Evolutionary conservation across 352 stramenopile genomes (phyloP), one percentile per base, ranked within the genome.

Genomic region (Globisporangium yorkense): DNA sequence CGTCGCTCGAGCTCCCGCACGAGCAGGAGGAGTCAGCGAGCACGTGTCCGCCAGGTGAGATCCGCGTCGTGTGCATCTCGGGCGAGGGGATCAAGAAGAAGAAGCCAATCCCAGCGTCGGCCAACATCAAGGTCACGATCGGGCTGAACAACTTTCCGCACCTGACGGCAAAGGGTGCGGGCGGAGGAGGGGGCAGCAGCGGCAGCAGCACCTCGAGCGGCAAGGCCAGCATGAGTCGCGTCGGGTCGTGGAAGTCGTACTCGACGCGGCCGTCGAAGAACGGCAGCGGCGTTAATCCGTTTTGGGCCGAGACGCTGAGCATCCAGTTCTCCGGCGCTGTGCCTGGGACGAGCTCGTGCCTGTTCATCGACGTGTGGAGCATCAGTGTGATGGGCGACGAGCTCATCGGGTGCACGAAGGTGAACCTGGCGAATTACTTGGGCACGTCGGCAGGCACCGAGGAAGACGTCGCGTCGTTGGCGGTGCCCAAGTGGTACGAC

Each of bases 11-110:
- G 54, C 61, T 92, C 0, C 77, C 78, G 0, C 72, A 87, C 51
- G 80, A 94, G 21, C 77, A 84, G 13, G 84, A 90, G 54, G 61
- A 63, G 16, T 77, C 69, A 21, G 61, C 74, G 27, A 75, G 65
- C 29, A 87, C 78, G 35, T 92, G 80, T 74, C 84, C 84, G 35
- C 83, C 84, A 1, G 84, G 84, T 8, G 81, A 88, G 62, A 75
- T 94, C 61, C 83, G 82, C 39, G 82, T 94, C 46, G 83, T 92
- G 51, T 92, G 82, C 54, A 87, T 92, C 31, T 78, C 74, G 12
- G 84, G 77, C 5, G 71, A 87, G 50, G 71, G 66, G 56, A 66
- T 85, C 54, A 63, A 73, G 68, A 58, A 74, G 46, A 74, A 77
- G 66, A 77, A 87, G 60, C 57, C 70, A 50, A 59, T 88, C 58